These are phyloP conservation scores for Penicillium ucsense DNA, from an alignment of 495 filamentous ascomycete genomes.

Conservation along the genomic window DNA sequence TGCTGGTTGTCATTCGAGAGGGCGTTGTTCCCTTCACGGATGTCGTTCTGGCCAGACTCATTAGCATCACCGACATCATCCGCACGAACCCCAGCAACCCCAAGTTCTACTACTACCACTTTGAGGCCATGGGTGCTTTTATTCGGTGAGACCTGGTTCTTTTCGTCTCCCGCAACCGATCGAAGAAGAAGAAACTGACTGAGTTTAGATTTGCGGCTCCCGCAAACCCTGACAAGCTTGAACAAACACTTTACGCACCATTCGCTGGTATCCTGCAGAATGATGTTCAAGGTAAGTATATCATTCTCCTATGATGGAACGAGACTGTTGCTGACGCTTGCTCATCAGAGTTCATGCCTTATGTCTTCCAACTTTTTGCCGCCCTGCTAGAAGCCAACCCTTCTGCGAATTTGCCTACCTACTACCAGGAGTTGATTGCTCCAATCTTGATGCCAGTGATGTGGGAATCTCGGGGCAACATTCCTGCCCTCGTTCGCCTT, in stretches of 20 bases:
- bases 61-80: constrained; percentile 81
- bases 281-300: constrained; percentile 61
- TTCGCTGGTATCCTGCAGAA: constrained; percentile 67
- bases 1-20: constrained; percentile 85
- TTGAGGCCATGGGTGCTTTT: constrained; percentile 92
- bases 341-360: constrained; percentile 77
- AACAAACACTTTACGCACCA: constrained; percentile 64
- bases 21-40: constrained; percentile 60
- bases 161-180: no score
- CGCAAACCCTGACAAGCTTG: constrained; percentile 59
- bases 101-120: constrained; percentile 96
- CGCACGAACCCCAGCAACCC: constrained; percentile 93
- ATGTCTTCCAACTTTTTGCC: constrained; percentile 91
- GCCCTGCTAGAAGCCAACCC: constrained; percentile 79
- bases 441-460: constrained; percentile 64
- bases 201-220: constrained; percentile 53
- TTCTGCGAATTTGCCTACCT: constrained; percentile 57
- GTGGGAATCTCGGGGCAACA: constrained; percentile 89
- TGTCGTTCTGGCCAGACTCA: constrained; percentile 62
- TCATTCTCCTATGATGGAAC: background rate
- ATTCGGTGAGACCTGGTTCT: constrained; percentile 47
- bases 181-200: background rate
- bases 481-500: constrained; percentile 78
- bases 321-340: constrained; percentile 3
- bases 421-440: constrained; percentile 65